Evolutionary conservation across 768 basidiomycete genomes (phyloP), one percentile per base, ranked within the genome.

Genomic region (Boletus sp.): DNA sequence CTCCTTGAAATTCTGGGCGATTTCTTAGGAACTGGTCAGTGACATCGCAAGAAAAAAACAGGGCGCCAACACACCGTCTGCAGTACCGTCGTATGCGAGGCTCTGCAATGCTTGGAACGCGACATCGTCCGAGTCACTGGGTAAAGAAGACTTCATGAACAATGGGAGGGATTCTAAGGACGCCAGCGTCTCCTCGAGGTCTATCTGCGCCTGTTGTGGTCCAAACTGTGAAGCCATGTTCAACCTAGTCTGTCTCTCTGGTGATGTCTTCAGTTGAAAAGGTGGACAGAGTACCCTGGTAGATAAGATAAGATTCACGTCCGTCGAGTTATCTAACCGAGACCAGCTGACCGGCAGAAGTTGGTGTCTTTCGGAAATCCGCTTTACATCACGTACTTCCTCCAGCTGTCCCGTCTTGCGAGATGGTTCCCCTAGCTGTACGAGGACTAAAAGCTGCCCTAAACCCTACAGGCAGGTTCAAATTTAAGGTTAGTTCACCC

Each of bases 1-100:
- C 50, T 92, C 85, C 70, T 97, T 98, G 73, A 98, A 97, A 65
- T 90, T 94, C 56, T 83, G 79, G 1, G 96, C 93, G 59, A 93
- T 77, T 70, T 98, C 97, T 96, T 58, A 27, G 39, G 0, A 25
- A 54, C 35, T 23, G 1, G 8, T 62, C 40, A 60, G 32, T 4
- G 45, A 47, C 3, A 19, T 37, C 30, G 11, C 19, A 30, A 44
- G 47, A 21, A 29, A 21, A 29, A 34, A 38, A 29, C 8, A 19
- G 23, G 39, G 30, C 10, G 23, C 17, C 17, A 15, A 82, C 91
- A 65, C 68, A 98, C 96, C 95, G 75, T 98, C 90, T 50, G 93
- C 88, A 15, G 92, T 90, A 29, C 94, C 97, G 15, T 98, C 94
- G 70, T 96, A 78, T 7, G 81, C 83, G 27, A 99, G 79, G 60